Percentiles rank a stretch among this genome's conserved stretches.
These are phyloP conservation scores for Ceratocystis albifundus DNA, from an alignment of 2,329 filamentous ascomycete species.

Conservation along the genomic window DNA sequence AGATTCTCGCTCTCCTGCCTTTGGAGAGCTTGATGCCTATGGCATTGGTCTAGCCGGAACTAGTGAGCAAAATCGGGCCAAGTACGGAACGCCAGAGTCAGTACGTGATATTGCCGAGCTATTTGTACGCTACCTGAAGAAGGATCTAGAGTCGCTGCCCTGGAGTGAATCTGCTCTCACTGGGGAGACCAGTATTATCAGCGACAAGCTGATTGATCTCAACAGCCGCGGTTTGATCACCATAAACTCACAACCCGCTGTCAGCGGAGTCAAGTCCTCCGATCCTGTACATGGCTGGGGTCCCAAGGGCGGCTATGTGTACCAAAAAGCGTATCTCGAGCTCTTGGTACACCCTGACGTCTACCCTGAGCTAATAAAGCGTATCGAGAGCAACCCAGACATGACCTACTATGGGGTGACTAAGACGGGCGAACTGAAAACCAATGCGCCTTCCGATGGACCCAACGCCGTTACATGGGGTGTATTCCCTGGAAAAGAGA, in stretches of 20 bases:
- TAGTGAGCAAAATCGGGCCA: slow-evolving; percentile 89
- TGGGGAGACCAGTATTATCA: slow-evolving; percentile 68
- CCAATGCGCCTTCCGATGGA: slow-evolving; percentile 72
- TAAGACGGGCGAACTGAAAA: slow-evolving; percentile 66
- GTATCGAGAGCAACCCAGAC: slow-evolving; percentile 66
- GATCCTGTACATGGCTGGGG: slow-evolving; percentile 89
- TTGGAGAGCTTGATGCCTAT: slow-evolving; percentile 89
- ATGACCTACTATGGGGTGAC: slow-evolving; percentile 93
- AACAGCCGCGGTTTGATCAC: slow-evolving; percentile 83
- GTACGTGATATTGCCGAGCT: slow-evolving; percentile 70
- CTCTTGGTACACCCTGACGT: slow-evolving; percentile 73
- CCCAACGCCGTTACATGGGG: slow-evolving; percentile 99
- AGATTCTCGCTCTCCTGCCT: slow-evolving; percentile 89
- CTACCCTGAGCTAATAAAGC: slow-evolving; percentile 62
- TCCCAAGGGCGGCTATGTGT: slow-evolving; percentile 87
- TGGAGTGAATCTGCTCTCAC: slow-evolving; percentile 91
- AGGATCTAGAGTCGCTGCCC: slow-evolving; percentile 68
- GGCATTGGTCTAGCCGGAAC: slow-evolving; percentile 87
- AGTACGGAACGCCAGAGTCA: slow-evolving; percentile 78
- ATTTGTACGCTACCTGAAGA: slow-evolving; percentile 75
- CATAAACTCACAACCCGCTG: slow-evolving; percentile 93
- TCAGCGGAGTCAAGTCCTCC: slow-evolving; percentile 79
- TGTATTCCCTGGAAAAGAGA: slow-evolving; percentile 96
- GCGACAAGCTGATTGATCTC: slow-evolving; percentile 62
- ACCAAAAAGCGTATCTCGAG: slow-evolving; percentile 96